These are phyloP conservation scores for Ambrosiella cleistominuta DNA, from an alignment of 2,329 filamentous ascomycete species.

Conservation along the genomic window DNA sequence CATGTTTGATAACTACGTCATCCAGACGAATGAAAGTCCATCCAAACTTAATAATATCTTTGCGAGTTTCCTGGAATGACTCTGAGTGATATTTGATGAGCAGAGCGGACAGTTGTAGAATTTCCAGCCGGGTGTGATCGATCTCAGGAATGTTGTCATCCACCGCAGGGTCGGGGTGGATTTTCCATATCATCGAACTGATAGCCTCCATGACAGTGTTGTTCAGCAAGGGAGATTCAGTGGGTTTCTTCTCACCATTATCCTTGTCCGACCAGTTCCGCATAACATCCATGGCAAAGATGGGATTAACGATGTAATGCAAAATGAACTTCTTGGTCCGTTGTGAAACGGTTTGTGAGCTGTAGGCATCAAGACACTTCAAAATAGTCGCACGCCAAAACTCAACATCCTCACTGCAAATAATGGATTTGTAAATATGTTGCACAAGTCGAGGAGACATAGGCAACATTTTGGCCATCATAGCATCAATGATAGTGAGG, in stretches of 20 bases:
- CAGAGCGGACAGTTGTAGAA: constrained; percentile 85
- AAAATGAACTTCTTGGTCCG: constrained; percentile 87
- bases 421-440: constrained; percentile 73
- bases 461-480: constrained; percentile 71
- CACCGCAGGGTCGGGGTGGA: constrained; percentile 61
- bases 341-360: constrained; percentile 59
- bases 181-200: constrained; percentile 85
- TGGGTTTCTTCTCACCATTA: constrained; percentile 26
- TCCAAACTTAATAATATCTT: constrained; percentile 97
- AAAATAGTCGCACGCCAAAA: constrained; percentile 71
- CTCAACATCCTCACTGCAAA: constrained; percentile 67
- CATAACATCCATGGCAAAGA: constrained; percentile 91
- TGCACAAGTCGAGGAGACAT: constrained; percentile 55
- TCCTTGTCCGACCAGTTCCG: constrained; percentile 44
- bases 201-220: constrained; percentile 75
- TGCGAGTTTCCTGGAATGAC: constrained; percentile 76
- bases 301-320: constrained; percentile 84
- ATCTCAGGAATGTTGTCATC: constrained; percentile 75
- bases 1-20: constrained; percentile 97
- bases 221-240: constrained; percentile 55
- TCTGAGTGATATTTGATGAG: constrained; percentile 87
- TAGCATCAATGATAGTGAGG: constrained; percentile 65
- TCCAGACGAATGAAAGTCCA: constrained; percentile 99
- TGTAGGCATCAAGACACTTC: constrained; percentile 76
- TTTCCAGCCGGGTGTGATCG: constrained; percentile 89